A percentile compares a stretch with the other conserved stretches of the same genome.
Conservation (phyloP, 202 grass and related monocot species). For the Setaria italica region DNA sequence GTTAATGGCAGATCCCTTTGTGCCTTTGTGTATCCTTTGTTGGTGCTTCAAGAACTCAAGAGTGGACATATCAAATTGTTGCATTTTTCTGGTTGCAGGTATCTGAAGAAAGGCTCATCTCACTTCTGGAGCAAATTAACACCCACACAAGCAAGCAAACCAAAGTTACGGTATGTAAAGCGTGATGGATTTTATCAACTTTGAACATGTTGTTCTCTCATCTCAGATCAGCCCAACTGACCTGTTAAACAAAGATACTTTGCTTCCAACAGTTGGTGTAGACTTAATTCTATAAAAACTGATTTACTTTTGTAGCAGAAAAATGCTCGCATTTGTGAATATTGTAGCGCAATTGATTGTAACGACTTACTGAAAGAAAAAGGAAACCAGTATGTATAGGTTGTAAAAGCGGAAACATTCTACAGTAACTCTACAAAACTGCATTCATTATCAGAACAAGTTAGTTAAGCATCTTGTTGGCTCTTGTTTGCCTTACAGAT, state of each 20-base stretch:
- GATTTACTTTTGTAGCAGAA: neutral
- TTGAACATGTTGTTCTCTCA: neutral
- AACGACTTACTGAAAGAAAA: neutral
- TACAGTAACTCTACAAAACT: neutral
- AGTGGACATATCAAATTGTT: neutral
- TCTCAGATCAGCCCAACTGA: neutral
- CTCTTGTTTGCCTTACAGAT: slow-evolving; percentile 61
- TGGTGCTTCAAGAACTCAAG: neutral
- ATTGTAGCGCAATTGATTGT: neutral
- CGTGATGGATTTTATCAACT: neutral
- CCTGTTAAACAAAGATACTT: neutral
- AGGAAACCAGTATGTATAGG: neutral
- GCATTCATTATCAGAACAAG: neutral
- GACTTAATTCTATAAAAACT: neutral
- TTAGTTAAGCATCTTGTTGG: neutral
- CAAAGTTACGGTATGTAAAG: slow-evolving; percentile 85
- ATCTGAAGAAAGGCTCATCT: slow-evolving; percentile 95
- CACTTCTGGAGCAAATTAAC: slow-evolving; percentile 85
- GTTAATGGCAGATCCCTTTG: neutral
- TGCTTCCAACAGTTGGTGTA: neutral
- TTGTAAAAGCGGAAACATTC: neutral
- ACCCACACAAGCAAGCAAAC: slow-evolving; percentile 85
- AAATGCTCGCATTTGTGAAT: neutral
- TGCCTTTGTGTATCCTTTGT: slow-evolving; percentile 18
- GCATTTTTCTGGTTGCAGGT: slow-evolving; percentile 57